Evolutionary conservation across 768 basidiomycete species (phyloP).

Genomic region (Phaffia tasmanica): DNA sequence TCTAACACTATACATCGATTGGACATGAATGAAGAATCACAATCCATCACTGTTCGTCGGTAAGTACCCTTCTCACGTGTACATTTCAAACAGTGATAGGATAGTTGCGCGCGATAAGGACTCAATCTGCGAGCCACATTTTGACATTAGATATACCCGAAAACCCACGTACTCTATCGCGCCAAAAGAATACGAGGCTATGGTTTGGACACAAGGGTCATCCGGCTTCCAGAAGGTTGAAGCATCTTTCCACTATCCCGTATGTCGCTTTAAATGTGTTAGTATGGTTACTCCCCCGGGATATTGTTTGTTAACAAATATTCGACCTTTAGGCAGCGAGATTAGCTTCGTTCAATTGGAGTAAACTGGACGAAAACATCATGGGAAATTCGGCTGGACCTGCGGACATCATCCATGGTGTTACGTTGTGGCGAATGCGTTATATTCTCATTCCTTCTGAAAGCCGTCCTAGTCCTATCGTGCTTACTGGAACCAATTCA

Average conservation of each 20-base stretch:
- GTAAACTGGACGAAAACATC: slow-evolving; percentile 18
- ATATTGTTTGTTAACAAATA: too few species aligned
- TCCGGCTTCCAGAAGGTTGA: slow-evolving; percentile 71
- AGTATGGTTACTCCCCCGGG: too few species aligned
- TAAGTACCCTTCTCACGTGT: too few species aligned
- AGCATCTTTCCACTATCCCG: slow-evolving; percentile 64
- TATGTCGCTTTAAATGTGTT: not conserved
- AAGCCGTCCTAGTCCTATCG: slow-evolving; percentile 46
- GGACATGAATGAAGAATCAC: slow-evolving; percentile 35
- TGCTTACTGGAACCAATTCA: too few species aligned
- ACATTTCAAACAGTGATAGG: too few species aligned
- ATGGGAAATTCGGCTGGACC: slow-evolving; percentile 9
- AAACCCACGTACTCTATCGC: slow-evolving; percentile 45
- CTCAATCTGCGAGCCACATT: too few species aligned
- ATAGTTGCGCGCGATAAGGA: too few species aligned
- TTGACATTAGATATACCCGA: slow-evolving; percentile 49
- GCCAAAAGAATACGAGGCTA: slow-evolving; percentile 66
- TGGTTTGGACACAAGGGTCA: slow-evolving; percentile 88
- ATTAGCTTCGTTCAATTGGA: slow-evolving; percentile 1
- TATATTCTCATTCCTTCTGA: slow-evolving; percentile 83
- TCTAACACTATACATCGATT: slow-evolving; percentile 83
- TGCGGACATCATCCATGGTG: not conserved
- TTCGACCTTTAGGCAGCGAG: too few species aligned
- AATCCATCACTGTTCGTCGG: too few species aligned
- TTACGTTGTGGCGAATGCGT: slow-evolving; percentile 36